phyloP scores from a whole-genome alignment of 179 eudicot species.

The Beta macrorhiza region DNA sequence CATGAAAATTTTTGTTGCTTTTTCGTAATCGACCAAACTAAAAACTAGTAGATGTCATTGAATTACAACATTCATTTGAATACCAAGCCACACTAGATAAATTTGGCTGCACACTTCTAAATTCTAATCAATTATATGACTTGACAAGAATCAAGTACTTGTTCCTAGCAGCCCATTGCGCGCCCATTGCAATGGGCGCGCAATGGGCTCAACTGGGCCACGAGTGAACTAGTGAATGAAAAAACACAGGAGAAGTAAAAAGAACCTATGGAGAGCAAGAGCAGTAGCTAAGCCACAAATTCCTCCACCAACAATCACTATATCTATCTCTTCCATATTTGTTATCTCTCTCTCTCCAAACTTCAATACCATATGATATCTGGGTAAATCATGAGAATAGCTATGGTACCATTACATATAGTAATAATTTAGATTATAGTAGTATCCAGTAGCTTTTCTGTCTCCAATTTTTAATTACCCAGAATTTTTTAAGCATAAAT shows the following conservation, averaged over 20 bases:
- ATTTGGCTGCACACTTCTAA: background rate
- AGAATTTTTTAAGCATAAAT: background rate
- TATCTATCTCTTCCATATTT: slow-evolving; percentile 23
- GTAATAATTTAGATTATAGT: background rate
- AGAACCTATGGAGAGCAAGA: slow-evolving; percentile 52
- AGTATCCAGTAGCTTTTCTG: background rate
- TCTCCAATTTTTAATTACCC: background rate
- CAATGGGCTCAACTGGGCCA: background rate
- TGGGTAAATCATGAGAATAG: background rate
- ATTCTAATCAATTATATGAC: background rate
- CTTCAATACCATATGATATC: background rate
- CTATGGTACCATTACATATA: background rate
- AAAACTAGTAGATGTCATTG: background rate
- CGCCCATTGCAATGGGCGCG: too few relatives aligned
- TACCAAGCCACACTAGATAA: background rate
- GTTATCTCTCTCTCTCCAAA: background rate
- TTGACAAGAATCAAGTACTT: background rate
- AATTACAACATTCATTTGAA: background rate
- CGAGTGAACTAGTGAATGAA: background rate
- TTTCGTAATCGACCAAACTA: background rate
- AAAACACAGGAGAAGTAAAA: background rate
- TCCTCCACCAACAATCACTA: slow-evolving; percentile 53
- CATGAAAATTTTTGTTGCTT: background rate
- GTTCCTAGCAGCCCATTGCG: background rate
- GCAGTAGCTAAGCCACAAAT: slow-evolving; percentile 53